These are phyloP conservation scores for Salvia hispanica DNA, from an alignment of 257 asterid species.

Conservation along the genomic window DNA sequence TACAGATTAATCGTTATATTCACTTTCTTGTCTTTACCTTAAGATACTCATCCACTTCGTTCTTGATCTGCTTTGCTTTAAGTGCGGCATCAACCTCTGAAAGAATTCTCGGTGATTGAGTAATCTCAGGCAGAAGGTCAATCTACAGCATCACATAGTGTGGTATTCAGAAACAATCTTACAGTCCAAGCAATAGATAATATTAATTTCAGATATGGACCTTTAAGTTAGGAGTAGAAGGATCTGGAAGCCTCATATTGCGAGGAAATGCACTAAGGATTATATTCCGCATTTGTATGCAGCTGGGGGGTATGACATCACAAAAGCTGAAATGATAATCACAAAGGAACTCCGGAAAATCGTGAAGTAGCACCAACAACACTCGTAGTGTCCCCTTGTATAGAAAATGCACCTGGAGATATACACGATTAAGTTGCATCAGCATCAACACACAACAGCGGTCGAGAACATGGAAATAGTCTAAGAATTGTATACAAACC, in stretches of 20 bases:
- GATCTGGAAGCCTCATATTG: conserved; percentile 97
- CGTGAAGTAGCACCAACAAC: conserved; percentile 93
- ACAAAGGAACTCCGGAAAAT: conserved; percentile 96
- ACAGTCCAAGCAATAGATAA: conserved; percentile 11
- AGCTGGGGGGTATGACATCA: conserved; percentile 97
- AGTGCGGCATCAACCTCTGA: conserved; percentile 96
- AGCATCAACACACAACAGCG: neutral
- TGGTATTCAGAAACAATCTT: conserved; percentile 5
- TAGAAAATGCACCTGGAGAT: conserved; percentile 67
- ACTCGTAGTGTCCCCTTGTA: conserved; percentile 96
- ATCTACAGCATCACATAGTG: conserved; percentile 47
- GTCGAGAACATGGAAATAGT: conserved; percentile 2
- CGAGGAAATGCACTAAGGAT: conserved; percentile 98
- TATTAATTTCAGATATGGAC: conserved; percentile 31
- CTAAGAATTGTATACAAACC: conserved; percentile 47
- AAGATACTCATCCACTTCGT: conserved; percentile 83
- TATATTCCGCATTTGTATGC: conserved; percentile 96
- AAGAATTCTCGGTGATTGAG: conserved; percentile 82
- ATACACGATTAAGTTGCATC: conserved; percentile 23
- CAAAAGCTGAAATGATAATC: conserved; percentile 99
- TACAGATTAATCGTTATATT: neutral
- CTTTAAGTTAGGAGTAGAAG: conserved; percentile 95
- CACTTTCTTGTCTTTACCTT: conserved; percentile 50
- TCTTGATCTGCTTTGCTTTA: conserved; percentile 77
- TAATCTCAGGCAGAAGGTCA: conserved; percentile 88